Evolutionary conservation across 371 early-diverging fungal genomes (phyloP).

Genomic region (Mucor piriformis): DNA sequence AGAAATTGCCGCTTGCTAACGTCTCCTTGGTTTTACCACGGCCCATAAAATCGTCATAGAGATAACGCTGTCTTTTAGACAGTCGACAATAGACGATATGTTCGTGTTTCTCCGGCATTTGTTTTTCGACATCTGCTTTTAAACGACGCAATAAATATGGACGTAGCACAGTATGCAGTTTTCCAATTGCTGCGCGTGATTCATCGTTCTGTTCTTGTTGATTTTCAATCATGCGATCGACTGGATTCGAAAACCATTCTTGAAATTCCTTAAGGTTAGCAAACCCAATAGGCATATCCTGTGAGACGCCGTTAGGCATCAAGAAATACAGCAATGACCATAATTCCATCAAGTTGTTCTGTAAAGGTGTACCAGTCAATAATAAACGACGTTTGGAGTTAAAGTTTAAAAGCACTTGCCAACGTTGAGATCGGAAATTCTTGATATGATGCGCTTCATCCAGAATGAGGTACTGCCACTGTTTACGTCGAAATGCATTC

Average conservation of each 20-base stretch:
- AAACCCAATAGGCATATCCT: constrained; percentile 73
- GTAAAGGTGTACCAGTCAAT: constrained; percentile 95
- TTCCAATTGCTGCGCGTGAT: constrained; percentile 63
- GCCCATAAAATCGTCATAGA: constrained; percentile 88
- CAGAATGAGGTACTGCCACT: constrained; percentile 87
- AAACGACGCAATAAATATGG: constrained; percentile 91
- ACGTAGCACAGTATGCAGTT: constrained; percentile 76
- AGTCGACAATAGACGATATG: constrained; percentile 79
- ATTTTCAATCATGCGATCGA: constrained; percentile 77
- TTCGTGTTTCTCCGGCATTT: constrained; percentile 84
- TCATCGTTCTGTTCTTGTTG: constrained; percentile 52
- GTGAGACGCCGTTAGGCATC: constrained; percentile 75
- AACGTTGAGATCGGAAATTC: constrained; percentile 91
- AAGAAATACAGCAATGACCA: constrained; percentile 96
- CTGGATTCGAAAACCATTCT: constrained; percentile 88
- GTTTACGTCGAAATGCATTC: constrained; percentile 75
- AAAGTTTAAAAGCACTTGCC: constrained; percentile 89
- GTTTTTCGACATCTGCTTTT: constrained; percentile 85
- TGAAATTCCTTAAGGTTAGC: constrained; percentile 85
- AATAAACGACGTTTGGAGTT: constrained; percentile 79
- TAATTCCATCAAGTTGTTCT: constrained; percentile 93
- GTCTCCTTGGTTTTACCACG: constrained; percentile 81
- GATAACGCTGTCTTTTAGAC: constrained; percentile 81
- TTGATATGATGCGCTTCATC: constrained; percentile 98
- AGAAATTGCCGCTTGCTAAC: constrained; percentile 72